Evolutionary conservation across 305 asterid genomes (phyloP).

Genomic region (Plantago lanceolata): DNA sequence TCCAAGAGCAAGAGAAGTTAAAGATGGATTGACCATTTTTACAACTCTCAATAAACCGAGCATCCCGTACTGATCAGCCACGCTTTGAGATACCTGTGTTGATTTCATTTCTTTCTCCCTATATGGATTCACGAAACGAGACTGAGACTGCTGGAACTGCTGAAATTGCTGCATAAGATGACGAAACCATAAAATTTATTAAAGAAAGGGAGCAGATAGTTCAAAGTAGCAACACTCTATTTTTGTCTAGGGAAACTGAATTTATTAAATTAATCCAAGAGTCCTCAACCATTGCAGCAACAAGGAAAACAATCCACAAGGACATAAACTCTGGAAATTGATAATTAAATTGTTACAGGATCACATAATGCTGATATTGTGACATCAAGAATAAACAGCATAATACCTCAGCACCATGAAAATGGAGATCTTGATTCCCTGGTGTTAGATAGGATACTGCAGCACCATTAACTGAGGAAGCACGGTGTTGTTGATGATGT

Average conservation of each 20-base stretch:
- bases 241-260: slow-evolving; percentile 26
- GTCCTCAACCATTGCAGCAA: slow-evolving; percentile 10
- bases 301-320: slow-evolving; percentile 4
- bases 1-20: slow-evolving; percentile 74
- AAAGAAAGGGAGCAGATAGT: not conserved
- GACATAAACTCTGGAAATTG: not conserved
- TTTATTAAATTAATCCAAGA: slow-evolving; percentile 13
- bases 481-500: slow-evolving; percentile 54
- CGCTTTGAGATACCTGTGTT: slow-evolving; percentile 40
- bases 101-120: slow-evolving; percentile 60
- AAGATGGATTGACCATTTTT: slow-evolving; percentile 55
- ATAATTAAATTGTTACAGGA: not conserved
- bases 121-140: slow-evolving; percentile 54
- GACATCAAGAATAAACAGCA: slow-evolving; percentile 6
- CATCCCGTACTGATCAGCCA: slow-evolving; percentile 65
- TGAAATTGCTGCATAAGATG: slow-evolving; percentile 60
- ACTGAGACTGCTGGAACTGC: slow-evolving; percentile 69
- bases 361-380: slow-evolving; percentile 14
- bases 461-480: slow-evolving; percentile 53
- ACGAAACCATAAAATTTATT: slow-evolving; percentile 37
- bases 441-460: slow-evolving; percentile 57
- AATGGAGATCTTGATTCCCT: slow-evolving; percentile 67
- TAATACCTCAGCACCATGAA: slow-evolving; percentile 70
- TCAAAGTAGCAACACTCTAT: slow-evolving; percentile 20
- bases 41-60: slow-evolving; percentile 64